These are phyloP conservation scores for Mucor mucedo DNA, from an alignment of 371 early-diverging fungal species.

Conservation along the genomic window DNA sequence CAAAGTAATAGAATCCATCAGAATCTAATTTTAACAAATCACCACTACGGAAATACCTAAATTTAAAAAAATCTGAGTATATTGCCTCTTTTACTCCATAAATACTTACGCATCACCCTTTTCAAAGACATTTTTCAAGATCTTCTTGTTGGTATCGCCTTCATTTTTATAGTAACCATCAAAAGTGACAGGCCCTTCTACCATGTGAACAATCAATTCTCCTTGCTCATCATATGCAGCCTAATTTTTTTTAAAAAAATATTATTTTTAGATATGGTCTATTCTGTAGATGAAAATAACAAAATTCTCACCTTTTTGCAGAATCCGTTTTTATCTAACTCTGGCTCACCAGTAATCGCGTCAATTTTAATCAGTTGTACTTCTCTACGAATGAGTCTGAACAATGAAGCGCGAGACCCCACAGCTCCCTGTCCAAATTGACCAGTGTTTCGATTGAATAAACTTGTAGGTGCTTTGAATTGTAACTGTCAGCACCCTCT, in stretches of 20 bases:
- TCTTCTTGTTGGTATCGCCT: conserved; percentile 54
- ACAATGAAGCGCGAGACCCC: conserved; percentile 44
- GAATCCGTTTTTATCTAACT: conserved; percentile 46
- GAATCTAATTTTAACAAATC: conserved; percentile 63
- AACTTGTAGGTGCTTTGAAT: conserved; percentile 29
- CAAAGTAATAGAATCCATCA: conserved; percentile 72
- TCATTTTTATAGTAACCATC: conserved; percentile 52
- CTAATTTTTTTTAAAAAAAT: background rate
- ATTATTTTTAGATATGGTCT: no score
- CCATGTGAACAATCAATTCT: conserved; percentile 53
- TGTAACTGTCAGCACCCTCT: background rate
- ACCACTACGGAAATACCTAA: conserved; percentile 68
- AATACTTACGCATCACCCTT: conserved; percentile 33
- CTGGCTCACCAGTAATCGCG: conserved; percentile 46
- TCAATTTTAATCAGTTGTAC: conserved; percentile 42
- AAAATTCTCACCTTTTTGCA: conserved; percentile 40
- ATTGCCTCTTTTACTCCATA: no score
- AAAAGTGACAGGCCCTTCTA: conserved; percentile 26
- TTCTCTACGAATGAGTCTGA: conserved; percentile 25
- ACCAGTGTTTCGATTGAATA: conserved; percentile 56
- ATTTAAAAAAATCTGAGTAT: background rate
- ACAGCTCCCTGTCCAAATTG: conserved; percentile 58
- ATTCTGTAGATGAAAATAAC: no score
- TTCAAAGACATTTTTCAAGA: conserved; percentile 38
- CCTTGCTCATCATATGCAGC: conserved; percentile 51